Evolutionary conservation across 345 rosid species (phyloP).

Genomic region (Geranium brycei): DNA sequence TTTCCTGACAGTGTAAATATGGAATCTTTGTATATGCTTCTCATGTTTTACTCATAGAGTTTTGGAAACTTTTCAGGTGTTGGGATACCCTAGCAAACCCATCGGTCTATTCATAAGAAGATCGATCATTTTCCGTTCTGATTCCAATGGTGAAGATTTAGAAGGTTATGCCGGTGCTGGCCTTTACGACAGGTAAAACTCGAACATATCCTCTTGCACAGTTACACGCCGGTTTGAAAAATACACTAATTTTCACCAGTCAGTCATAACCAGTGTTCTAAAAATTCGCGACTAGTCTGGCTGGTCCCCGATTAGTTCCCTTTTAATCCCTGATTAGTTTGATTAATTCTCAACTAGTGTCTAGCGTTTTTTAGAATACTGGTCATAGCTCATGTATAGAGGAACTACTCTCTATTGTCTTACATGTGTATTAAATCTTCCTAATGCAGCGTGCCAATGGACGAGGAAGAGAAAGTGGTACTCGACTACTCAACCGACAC

Average conservation of each 20-base stretch:
- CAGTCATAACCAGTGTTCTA: neutral
- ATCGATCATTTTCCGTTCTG: slow-evolving; percentile 91
- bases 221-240: neutral
- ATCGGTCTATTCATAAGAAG: slow-evolving; percentile 81
- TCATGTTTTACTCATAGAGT: neutral
- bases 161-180: slow-evolving; percentile 99
- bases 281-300: no score
- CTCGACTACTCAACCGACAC: slow-evolving; percentile 75
- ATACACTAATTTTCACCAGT: no score
- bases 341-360: no score
- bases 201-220: neutral
- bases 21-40: neutral
- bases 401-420: neutral
- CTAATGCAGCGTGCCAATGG: slow-evolving; percentile 81
- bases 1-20: neutral
- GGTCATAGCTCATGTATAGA: no score
- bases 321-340: no score
- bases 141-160: slow-evolving; percentile 95
- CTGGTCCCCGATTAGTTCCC: no score
- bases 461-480: slow-evolving; percentile 68
- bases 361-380: no score
- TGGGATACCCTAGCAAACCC: slow-evolving; percentile 96
- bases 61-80: slow-evolving; percentile 32
- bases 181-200: slow-evolving; percentile 82
- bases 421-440: neutral